Conservation (phyloP, 75 land plant species). For the Larix kaempferi region DNA sequence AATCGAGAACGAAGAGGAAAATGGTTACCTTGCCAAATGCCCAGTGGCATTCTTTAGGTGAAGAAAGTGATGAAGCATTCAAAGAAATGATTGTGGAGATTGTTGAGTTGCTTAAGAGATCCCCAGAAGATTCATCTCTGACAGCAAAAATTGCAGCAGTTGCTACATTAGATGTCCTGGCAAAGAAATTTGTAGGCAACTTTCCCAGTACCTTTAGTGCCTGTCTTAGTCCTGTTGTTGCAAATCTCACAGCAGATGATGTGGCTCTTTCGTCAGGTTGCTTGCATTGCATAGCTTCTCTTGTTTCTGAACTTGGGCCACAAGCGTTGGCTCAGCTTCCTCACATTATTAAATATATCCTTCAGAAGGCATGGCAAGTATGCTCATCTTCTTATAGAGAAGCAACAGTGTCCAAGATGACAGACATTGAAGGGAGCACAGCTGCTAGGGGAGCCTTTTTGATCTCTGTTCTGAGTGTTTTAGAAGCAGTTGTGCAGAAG, state of each 20-base stretch:
- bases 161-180: constrained; percentile 55
- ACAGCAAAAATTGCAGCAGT: constrained; percentile 49
- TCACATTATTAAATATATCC: constrained; percentile 39
- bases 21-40: background rate
- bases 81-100: constrained; percentile 38
- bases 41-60: constrained; percentile 24
- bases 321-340: constrained; percentile 65
- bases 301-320: constrained; percentile 63
- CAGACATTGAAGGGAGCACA: background rate
- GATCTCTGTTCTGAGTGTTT: constrained; percentile 36
- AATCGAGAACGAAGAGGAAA: constrained; percentile 16
- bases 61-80: constrained; percentile 23
- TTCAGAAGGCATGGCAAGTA: constrained; percentile 27
- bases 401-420: background rate
- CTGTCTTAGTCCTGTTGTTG: constrained; percentile 34
- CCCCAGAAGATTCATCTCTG: constrained; percentile 23
- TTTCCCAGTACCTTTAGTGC: constrained; percentile 12
- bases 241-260: constrained; percentile 20
- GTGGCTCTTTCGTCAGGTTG: constrained; percentile 29
- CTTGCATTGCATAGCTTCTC: constrained; percentile 47
- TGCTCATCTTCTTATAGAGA: background rate
- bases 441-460: constrained; percentile 19
- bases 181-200: constrained; percentile 26
- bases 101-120: constrained; percentile 32
- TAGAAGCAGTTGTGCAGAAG: constrained; percentile 68